Base-by-base conservation (phyloP, 2,329 filamentous ascomycete species). In the Pseudogymnoascus sp. region DNA sequence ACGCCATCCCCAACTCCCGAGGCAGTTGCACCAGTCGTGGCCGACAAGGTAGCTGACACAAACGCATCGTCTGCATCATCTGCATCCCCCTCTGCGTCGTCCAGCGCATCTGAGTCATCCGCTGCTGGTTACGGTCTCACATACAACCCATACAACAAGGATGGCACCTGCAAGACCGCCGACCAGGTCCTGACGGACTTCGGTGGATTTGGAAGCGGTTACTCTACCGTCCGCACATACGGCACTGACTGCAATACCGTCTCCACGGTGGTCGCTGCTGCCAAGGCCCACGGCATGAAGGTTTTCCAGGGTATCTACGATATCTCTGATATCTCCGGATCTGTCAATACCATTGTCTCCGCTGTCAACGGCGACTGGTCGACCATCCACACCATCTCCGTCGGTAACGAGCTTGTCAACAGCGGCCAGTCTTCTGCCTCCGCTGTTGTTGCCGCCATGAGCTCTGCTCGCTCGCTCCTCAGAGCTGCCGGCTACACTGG, bases 321-420 rank as follows among this genome's bases (percentile, higher is more conserved):
- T 68, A 81, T 90, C 65, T 75, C 77, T 45, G 74, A 81, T 6
- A 79, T 90, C 14, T 74, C 79, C 13, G 67, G 77, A 1, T 85
- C 90, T 65, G 79, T 90, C n/a, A 69, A 80, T 8, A 79, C 77
- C 31, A 85, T 96, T 66, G 82, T 86, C 63, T 73, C 79, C 4
- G 85, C 82, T 13, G 79, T 89, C 45, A 68, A 78, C 5, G 79
- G 81, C 31, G 83, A 90, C 74, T 96, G 90, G 90, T 79, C 78
- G 60, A 73, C 79, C 13, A 82, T 96, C 67, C 81, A 89, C 72
- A 89, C 90, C 1, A 81, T 96, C 71, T 84, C 85, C 64, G 82
- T 96, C 45, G 92, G 91, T 67, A 96, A 96, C 73, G 92, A 96
- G 75, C 79, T 89, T 36, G 85, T 96, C 73, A 89, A 90, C 75